Conservation (phyloP, 108 stramenopile species). For the Conticribra weissflogii region DNA sequence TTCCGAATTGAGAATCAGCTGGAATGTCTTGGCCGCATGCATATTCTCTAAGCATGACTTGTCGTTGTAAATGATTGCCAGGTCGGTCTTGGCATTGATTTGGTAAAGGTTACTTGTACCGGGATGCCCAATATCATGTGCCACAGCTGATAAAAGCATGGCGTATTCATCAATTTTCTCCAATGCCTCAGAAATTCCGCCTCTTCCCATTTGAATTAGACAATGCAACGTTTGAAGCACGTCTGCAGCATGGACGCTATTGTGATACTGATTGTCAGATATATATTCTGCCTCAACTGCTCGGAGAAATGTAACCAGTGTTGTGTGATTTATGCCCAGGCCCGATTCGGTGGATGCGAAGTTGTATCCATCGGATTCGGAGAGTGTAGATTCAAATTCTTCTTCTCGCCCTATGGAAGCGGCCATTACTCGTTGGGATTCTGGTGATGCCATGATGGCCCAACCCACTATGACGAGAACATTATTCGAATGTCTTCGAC, state of each 20-base stretch:
- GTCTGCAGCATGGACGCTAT: conserved; percentile 81
- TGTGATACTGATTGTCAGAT: conserved; percentile 68
- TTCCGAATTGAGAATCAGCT: conserved; percentile 32
- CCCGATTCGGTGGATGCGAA: conserved; percentile 9
- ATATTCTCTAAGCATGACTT: conserved; percentile 76
- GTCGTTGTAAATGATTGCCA: conserved; percentile 85
- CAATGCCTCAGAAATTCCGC: conserved; percentile 25
- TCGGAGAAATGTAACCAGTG: conserved; percentile 43
- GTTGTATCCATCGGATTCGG: conserved; percentile 19
- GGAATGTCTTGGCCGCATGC: conserved; percentile 67
- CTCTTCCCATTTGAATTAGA: conserved; percentile 30
- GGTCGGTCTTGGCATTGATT: conserved; percentile 50
- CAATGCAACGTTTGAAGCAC: conserved; percentile 68
- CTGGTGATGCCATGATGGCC: conserved; percentile 64
- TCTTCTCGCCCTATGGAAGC: conserved; percentile 20
- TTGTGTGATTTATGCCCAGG: conserved; percentile 21
- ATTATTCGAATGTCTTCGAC: neutral
- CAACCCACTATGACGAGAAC: conserved; percentile 59
- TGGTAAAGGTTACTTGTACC: conserved; percentile 83
- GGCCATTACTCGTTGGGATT: conserved; percentile 56
- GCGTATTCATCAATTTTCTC: conserved; percentile 58
- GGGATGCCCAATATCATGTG: conserved; percentile 90
- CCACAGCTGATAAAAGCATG: conserved; percentile 67
- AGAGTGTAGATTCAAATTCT: neutral
- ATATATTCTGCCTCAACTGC: conserved; percentile 46